Evolutionary conservation across 164 flowering plant species (phyloP).

Genomic region (Berberis vulgaris): DNA sequence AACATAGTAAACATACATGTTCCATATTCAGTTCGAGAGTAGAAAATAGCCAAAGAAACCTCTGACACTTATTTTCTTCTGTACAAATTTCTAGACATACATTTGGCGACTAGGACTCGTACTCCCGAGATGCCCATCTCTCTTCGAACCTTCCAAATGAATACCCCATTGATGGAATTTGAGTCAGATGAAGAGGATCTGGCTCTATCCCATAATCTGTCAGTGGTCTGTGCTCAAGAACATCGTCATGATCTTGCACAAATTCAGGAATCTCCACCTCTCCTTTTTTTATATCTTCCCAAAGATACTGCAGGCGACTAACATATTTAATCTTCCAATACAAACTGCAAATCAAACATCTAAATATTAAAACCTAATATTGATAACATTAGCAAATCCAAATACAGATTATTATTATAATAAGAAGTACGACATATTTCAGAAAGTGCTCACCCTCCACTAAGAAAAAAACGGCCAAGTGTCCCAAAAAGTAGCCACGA

Average conservation of each 20-base stretch:
- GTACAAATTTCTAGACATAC: conserved; percentile 5
- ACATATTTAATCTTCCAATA: conserved; percentile 88
- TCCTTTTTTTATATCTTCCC: conserved; percentile 80
- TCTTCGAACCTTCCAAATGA: conserved; percentile 52
- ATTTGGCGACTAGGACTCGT: conserved; percentile 15
- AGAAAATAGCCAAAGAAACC: too few species aligned
- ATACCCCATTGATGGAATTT: conserved; percentile 33
- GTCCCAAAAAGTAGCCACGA: conserved; percentile 81
- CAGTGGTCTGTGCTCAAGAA: conserved; percentile 79
- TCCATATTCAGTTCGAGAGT: too few species aligned
- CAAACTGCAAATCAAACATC: conserved; percentile 29
- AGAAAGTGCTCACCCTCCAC: conserved; percentile 64
- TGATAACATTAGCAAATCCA: background rate
- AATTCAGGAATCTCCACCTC: conserved; percentile 86
- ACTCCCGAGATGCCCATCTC: conserved; percentile 57
- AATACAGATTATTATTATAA: background rate
- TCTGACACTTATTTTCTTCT: too few species aligned
- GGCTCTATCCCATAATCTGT: conserved; percentile 96
- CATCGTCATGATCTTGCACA: conserved; percentile 66
- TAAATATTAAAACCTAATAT: background rate
- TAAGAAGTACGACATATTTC: background rate
- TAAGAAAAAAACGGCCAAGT: conserved; percentile 77
- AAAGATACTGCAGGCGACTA: conserved; percentile 86
- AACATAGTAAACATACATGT: too few species aligned
- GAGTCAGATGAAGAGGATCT: conserved; percentile 55